A percentile compares a stretch with the other conserved stretches of the same genome.
These are phyloP conservation scores for Microcera coccophila DNA, from an alignment of 2,329 filamentous ascomycete species.

Conservation along the genomic window DNA sequence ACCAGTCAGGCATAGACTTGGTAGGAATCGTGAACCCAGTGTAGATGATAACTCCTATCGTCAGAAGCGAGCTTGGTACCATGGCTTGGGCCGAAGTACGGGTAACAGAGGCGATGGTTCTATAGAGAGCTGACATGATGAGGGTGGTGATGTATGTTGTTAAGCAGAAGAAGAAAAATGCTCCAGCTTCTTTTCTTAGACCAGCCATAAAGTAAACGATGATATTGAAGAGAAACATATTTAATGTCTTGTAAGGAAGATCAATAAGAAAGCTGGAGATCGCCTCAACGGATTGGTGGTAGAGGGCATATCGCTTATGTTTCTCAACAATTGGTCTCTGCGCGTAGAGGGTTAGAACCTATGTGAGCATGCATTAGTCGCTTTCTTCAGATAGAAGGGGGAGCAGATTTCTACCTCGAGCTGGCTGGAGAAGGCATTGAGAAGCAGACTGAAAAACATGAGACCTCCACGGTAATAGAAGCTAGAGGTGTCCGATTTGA, in stretches of 20 bases:
- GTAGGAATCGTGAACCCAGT: slow-evolving; percentile 48
- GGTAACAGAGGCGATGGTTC: slow-evolving; percentile 39
- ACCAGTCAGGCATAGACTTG: slow-evolving; percentile 59
- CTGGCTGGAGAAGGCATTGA: slow-evolving; percentile 17
- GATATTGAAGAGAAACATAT: slow-evolving; percentile 41
- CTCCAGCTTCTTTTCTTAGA: slow-evolving; percentile 40
- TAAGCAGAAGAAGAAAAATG: slow-evolving; percentile 46
- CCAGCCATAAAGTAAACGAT: slow-evolving; percentile 49
- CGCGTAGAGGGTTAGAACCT: slow-evolving; percentile 36
- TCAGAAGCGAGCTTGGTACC: slow-evolving; percentile 39
- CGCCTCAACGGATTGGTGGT: slow-evolving; percentile 35
- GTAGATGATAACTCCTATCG: slow-evolving; percentile 33
- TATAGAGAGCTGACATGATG: slow-evolving; percentile 63
- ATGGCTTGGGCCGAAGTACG: slow-evolving; percentile 50
- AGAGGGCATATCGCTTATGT: slow-evolving; percentile 38
- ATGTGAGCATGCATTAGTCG: neutral
- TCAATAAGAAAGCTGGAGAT: slow-evolving; percentile 39
- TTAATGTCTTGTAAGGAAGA: slow-evolving; percentile 41
- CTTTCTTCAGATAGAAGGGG: neutral
- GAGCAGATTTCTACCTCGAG: slow-evolving; percentile 12
- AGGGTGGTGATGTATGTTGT: slow-evolving; percentile 52
- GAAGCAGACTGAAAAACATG: slow-evolving; percentile 17
- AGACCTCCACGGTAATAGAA: slow-evolving; percentile 12
- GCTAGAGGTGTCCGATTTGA: slow-evolving; percentile 5
- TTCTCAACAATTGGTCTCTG: slow-evolving; percentile 39